Evolutionary conservation across 495 filamentous ascomycete species (phyloP).

Genomic region (Xylaria nigripes): DNA sequence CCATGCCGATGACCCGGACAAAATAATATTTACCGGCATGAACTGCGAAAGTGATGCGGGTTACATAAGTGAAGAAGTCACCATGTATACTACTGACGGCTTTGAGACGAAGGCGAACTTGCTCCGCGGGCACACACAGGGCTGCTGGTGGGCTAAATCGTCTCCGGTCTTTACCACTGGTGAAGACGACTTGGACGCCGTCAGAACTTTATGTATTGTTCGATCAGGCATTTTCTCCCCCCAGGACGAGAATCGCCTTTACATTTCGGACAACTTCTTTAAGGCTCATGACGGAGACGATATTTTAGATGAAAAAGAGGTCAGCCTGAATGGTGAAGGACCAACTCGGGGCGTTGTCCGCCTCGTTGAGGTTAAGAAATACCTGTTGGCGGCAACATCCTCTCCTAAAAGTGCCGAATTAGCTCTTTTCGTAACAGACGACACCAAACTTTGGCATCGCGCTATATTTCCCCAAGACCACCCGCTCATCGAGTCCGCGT

Average conservation of each 20-base stretch:
- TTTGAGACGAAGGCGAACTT: constrained; percentile 57
- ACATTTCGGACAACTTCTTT: constrained; percentile 77
- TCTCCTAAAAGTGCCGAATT: constrained; percentile 77
- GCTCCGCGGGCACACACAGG: constrained; percentile 54
- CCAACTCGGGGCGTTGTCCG: constrained; percentile 67
- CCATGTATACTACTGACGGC: constrained; percentile 76
- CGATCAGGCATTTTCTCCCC: constrained; percentile 55
- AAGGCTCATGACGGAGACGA: constrained; percentile 37
- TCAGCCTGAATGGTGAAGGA: constrained; percentile 61
- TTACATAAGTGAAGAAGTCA: constrained; percentile 45
- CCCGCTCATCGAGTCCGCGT: constrained; percentile 71
- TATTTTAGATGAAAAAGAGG: constrained; percentile 54
- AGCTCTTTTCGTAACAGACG: constrained; percentile 72
- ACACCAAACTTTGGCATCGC: constrained; percentile 80
- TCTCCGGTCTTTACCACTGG: constrained; percentile 64
- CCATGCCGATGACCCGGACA: constrained; percentile 70
- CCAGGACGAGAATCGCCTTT: constrained; percentile 58
- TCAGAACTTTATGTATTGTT: constrained; percentile 73
- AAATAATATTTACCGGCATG: constrained; percentile 72
- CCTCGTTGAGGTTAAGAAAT: constrained; percentile 72
- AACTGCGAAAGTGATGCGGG: constrained; percentile 52
- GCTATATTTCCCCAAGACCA: constrained; percentile 71
- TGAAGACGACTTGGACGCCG: constrained; percentile 46
- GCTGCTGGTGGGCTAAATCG: constrained; percentile 77
- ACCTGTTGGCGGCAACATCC: constrained; percentile 71